Evolutionary conservation across 1,284 basidiomycete genomes (phyloP), one percentile per base, ranked within the genome.

Genomic region (Ustilago loliicola): DNA sequence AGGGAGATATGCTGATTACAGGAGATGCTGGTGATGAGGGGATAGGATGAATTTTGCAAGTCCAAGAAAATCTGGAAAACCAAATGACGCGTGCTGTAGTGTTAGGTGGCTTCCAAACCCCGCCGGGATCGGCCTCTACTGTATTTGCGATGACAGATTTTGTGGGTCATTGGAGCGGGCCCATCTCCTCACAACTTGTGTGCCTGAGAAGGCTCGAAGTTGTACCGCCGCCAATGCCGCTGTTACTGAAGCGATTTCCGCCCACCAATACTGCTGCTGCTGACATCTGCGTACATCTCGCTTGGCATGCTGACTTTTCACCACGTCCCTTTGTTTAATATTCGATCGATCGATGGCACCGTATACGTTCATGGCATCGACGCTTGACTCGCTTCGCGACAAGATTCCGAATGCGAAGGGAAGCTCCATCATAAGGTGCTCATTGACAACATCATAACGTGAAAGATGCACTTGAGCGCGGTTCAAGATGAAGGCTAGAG

Each of bases 221-320:
- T 21, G 21, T n/a, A 45, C 42, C 19, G 42, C 17, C 15, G 38
- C 38, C 15, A 15, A 40, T 19, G 19, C 15, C 6, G 21, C 42
- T 45, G 42, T 25, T 21, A 17, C n/a, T 23, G 8, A 47, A 47
- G 45, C 45, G 25, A 29, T 9, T 48, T 5, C 23, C n/a, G 45
- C 45, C 4, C 38, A 40, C 38, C 19, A 40, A 6, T 40, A n/a
- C 21, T 25, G 21, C 21, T 48, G 45, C 15, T 38, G 27, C 38
- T 52, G 34, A 52, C 62, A 52, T 53, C 34, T 57, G 36, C 19
- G 8, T 50, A 36, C 63, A 65, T 30, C 62, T 64, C 54, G 54
- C 62, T 51, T 64, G 42, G 40, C 40, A 8, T 21, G 45, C 45
- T 47, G 45, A 23, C 45, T 38, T 38, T 32, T 32, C 29, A 30